Base-by-base conservation (phyloP, 495 filamentous ascomycete genomes). In the Daldinia childiae region DNA sequence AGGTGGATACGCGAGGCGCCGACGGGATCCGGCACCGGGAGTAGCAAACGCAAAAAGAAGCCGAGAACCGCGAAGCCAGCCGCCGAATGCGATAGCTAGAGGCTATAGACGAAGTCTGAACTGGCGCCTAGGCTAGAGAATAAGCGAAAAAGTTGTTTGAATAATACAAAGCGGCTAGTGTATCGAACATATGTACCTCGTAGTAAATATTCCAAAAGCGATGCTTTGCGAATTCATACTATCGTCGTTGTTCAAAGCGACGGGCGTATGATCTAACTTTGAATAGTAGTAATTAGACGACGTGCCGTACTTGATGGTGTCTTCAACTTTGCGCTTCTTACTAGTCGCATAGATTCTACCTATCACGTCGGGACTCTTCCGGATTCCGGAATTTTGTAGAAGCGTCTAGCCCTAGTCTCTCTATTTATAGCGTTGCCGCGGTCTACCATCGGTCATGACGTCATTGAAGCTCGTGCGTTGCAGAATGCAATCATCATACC, bases 1-100 rank as follows among this genome's bases (percentile, higher is more conserved):
- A 81, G 87, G 26, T 94, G 91, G 91, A 86, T 94, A 52, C 81
- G 80, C 29, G 89, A 91, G 64, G 89, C 86, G n/a, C 88, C 88
- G 36, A 56, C 74, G 43, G 78, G 79, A 7, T 74, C 76, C 8
- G 80, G 75, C 30, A 59, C 63, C 15, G 79, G 78, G 30, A 76
- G 26, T n/a, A 57, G 68, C 17, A 74, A 78, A 21, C 76, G 77
- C 63, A 84, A 82, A 76, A 83, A 81, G 67, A 82, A 82, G 69
- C 78, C 79, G 72, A 78, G 74, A 27, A 61, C 76, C 1, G 54
- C 54, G 27, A 81, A 75, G 64, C 78, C 74, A 41, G 48, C 58
- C 8, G 34, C 45, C 11, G 71, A 64, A 29, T 59, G 41, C 32
- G 70, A 64, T 12, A 59, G 56, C 24, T 61, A n/a, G 66, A 74